Conservation (phyloP, 345 rosid genomes). For the Gossypium arboreum region DNA sequence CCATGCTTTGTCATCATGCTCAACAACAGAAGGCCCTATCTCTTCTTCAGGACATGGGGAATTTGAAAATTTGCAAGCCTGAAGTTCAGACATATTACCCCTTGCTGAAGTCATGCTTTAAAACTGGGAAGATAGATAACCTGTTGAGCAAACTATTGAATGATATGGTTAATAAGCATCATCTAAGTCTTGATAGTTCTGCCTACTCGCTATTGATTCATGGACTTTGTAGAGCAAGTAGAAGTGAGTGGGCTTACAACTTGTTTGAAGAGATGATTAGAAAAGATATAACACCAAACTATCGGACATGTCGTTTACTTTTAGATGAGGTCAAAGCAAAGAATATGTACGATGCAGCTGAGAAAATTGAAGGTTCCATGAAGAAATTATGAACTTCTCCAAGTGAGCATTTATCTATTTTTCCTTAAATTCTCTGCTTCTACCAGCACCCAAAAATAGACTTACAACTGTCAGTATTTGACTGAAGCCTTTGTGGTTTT, state of each 20-base stretch:
- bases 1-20: slow-evolving; percentile 60
- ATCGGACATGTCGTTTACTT: slow-evolving; percentile 58
- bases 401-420: slow-evolving; percentile 6
- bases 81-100: slow-evolving; percentile 70
- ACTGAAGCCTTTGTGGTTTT: background rate
- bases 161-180: slow-evolving; percentile 70
- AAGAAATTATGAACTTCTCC: slow-evolving; percentile 35
- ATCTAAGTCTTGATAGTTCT: slow-evolving; percentile 71
- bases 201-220: slow-evolving; percentile 73
- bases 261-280: slow-evolving; percentile 72
- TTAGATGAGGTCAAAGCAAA: slow-evolving; percentile 57
- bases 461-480: background rate
- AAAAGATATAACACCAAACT: slow-evolving; percentile 59
- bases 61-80: slow-evolving; percentile 43
- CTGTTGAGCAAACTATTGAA: slow-evolving; percentile 52
- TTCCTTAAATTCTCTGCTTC: background rate
- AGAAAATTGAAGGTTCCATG: slow-evolving; percentile 56
- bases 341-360: slow-evolving; percentile 46
- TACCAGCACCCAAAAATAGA: background rate
- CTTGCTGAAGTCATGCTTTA: slow-evolving; percentile 64
- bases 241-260: slow-evolving; percentile 60
- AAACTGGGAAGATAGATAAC: slow-evolving; percentile 46
- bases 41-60: slow-evolving; percentile 56
- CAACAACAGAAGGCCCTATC: slow-evolving; percentile 42
- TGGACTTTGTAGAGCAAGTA: slow-evolving; percentile 62